phyloP scores from a whole-genome alignment of 768 basidiomycete species.

The Mycena chlorophos region DNA sequence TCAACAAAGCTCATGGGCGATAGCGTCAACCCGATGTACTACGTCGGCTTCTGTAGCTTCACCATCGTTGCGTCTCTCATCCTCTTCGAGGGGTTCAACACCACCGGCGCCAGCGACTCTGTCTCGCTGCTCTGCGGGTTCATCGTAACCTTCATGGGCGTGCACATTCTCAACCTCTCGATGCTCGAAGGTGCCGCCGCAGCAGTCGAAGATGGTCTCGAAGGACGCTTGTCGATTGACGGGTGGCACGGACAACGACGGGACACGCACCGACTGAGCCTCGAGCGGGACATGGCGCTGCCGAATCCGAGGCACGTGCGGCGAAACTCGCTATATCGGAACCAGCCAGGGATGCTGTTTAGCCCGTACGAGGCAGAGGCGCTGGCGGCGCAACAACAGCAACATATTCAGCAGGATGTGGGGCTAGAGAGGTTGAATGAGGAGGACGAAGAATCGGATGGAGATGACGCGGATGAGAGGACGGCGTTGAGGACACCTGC shows the following conservation, averaged over 20 bases:
- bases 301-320: slow-evolving; percentile 55
- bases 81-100: slow-evolving; percentile 97
- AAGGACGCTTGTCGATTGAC: slow-evolving; percentile 80
- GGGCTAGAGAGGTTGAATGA: slow-evolving; percentile 67
- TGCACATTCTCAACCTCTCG: slow-evolving; percentile 89
- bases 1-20: background rate
- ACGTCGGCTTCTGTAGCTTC: slow-evolving; percentile 92
- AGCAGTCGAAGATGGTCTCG: slow-evolving; percentile 72
- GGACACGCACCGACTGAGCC: slow-evolving; percentile 31
- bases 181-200: slow-evolving; percentile 57
- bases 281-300: slow-evolving; percentile 35
- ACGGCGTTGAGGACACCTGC: slow-evolving; percentile 25
- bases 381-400: slow-evolving; percentile 25
- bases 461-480: slow-evolving; percentile 51
- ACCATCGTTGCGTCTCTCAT: slow-evolving; percentile 94
- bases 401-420: too few relatives aligned
- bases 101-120: slow-evolving; percentile 76
- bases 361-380: slow-evolving; percentile 67
- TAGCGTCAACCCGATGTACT: slow-evolving; percentile 97
- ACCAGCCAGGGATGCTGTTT: slow-evolving; percentile 69
- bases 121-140: slow-evolving; percentile 89
- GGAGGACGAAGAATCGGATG: slow-evolving; percentile 57
- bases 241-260: slow-evolving; percentile 56
- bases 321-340: slow-evolving; percentile 63
- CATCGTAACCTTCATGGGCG: slow-evolving; percentile 91